A percentile compares a stretch with the other conserved stretches of the same genome.
Conservation (phyloP, 176 grass and related monocot species). For the Eremochloa ophiuroides region DNA sequence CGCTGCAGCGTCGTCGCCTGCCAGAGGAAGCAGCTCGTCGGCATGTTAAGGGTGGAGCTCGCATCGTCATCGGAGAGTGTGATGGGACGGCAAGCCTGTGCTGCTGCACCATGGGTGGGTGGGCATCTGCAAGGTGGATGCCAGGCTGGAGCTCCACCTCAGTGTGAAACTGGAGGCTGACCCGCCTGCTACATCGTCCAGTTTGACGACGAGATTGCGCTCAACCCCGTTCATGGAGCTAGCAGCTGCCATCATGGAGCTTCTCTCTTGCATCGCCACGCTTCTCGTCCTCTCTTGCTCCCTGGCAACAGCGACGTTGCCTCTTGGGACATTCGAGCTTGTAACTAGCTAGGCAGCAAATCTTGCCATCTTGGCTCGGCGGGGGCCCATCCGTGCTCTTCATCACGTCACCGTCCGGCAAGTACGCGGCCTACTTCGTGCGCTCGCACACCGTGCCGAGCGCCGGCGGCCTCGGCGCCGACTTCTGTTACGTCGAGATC, state of each 20-base stretch:
- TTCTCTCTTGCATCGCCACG: not conserved
- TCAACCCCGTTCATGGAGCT: too few species aligned
- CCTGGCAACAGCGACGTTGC: not conserved
- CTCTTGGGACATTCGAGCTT: conserved; percentile 49
- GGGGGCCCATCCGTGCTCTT: conserved; percentile 38
- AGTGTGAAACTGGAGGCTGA: too few species aligned
- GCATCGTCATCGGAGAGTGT: too few species aligned
- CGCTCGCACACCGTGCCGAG: conserved; percentile 45
- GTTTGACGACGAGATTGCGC: too few species aligned
- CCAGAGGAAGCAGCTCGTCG: too few species aligned
- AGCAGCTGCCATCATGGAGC: conserved; percentile 13
- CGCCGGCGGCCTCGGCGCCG: conserved; percentile 70
- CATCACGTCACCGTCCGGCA: conserved; percentile 64
- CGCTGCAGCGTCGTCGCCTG: too few species aligned
- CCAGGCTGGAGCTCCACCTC: too few species aligned
- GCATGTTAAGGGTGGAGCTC: too few species aligned
- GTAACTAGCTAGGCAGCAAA: conserved; percentile 75
- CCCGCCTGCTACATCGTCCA: too few species aligned
- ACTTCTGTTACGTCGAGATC: conserved; percentile 89
- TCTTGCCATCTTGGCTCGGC: conserved; percentile 43
- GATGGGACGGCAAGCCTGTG: too few species aligned
- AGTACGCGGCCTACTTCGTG: conserved; percentile 61
- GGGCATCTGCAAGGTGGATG: too few species aligned
- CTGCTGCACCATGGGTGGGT: too few species aligned
- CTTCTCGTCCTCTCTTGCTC: conserved; percentile 29